These are phyloP conservation scores for Thalassiosira hispida DNA, from an alignment of 352 stramenopile species.

Conservation along the genomic window DNA sequence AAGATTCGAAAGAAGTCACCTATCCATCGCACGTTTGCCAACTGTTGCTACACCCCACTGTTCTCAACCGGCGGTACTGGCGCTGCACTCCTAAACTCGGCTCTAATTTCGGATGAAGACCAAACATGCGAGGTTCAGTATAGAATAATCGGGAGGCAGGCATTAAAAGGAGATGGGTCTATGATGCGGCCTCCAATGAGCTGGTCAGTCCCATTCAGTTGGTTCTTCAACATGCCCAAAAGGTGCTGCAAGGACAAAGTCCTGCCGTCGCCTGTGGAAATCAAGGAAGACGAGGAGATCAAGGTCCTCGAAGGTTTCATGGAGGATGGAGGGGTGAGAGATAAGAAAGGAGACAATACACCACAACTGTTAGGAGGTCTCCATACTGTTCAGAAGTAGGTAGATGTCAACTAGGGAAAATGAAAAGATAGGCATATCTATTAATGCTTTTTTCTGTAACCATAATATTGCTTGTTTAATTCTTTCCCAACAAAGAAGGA, in stretches of 20 bases:
- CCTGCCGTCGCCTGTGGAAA: conserved; percentile 16
- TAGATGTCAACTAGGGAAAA: neutral
- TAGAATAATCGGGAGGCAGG: conserved; percentile 59
- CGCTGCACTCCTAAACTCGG: conserved; percentile 47
- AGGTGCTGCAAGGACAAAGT: conserved; percentile 26
- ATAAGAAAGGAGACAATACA: too few relatives aligned
- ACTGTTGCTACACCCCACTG: conserved; percentile 59
- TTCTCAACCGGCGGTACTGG: conserved; percentile 44
- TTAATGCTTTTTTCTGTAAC: conserved; percentile 1
- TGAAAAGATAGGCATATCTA: neutral
- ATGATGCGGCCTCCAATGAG: conserved; percentile 47
- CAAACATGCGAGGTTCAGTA: conserved; percentile 49
- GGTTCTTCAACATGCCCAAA: conserved; percentile 55
- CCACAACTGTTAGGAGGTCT: too few relatives aligned
- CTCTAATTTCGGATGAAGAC: conserved; percentile 39
- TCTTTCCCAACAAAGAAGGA: neutral
- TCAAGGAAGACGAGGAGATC: conserved; percentile 27
- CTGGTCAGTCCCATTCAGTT: conserved; percentile 54
- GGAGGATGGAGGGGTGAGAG: conserved; percentile 1
- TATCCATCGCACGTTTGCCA: conserved; percentile 47
- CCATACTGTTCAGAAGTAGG: too few relatives aligned
- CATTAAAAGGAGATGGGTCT: conserved; percentile 37
- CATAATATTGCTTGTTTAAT: conserved; percentile 6
- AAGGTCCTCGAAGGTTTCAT: conserved; percentile 38
- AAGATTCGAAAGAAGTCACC: conserved; percentile 45